These are phyloP conservation scores for Blastocystis sp. DNA, from an alignment of 352 stramenopile species.

Conservation along the genomic window DNA sequence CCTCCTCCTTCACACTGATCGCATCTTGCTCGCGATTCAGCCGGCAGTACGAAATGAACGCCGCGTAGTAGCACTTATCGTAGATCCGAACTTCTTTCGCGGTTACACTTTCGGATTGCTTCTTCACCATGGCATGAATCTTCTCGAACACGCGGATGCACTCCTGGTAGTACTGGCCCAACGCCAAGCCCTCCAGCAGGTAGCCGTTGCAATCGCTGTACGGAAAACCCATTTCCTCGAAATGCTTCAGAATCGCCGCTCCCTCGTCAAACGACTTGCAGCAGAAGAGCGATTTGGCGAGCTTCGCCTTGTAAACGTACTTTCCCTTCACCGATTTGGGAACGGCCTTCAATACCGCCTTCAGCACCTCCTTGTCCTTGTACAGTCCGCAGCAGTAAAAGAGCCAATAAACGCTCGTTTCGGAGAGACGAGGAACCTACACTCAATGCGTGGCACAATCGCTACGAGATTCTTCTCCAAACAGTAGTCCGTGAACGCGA, in stretches of 20 bases:
- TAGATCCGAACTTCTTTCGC: constrained; percentile 3
- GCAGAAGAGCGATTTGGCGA: neutral
- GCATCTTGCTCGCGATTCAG: constrained; percentile 8
- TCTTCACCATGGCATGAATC: neutral
- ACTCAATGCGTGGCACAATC: neutral
- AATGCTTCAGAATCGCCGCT: neutral
- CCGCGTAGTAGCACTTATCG: constrained; percentile 15
- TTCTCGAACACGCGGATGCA: constrained; percentile 34
- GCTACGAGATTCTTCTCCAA: constrained; percentile 47
- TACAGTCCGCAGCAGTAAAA: constrained; percentile 32
- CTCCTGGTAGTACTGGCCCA: constrained; percentile 51
- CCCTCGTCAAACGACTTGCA: constrained; percentile 26
- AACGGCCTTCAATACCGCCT: constrained; percentile 7
- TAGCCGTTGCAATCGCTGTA: constrained; percentile 41
- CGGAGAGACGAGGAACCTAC: constrained; percentile 17
- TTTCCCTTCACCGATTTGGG: constrained; percentile 12
- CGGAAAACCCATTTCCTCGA: constrained; percentile 1
- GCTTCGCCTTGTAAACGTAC: constrained; percentile 43
- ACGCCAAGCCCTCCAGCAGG: constrained; percentile 30
- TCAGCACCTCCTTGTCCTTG: constrained; percentile 21
- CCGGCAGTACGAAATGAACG: constrained; percentile 45
- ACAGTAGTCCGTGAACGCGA: constrained; percentile 46
- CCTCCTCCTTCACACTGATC: neutral
- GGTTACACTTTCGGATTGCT: neutral
- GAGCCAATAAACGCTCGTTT: constrained; percentile 22